Evolutionary conservation across 1,139 yeast species (phyloP).

Genomic region (Pneumocystis jirovecii): DNA sequence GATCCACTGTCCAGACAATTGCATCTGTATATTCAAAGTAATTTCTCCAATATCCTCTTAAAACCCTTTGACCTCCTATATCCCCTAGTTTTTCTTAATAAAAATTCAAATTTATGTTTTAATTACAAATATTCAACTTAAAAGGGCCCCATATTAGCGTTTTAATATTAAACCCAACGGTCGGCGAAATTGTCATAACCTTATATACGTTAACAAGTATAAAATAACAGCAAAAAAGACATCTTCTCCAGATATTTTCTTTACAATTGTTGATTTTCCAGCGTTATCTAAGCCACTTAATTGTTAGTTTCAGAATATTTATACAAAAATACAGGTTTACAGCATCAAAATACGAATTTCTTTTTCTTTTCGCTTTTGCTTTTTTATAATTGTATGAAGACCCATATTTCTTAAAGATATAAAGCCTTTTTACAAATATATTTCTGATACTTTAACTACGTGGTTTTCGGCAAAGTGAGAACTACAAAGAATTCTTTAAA

Average conservation of each 20-base stretch:
- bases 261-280: constrained; percentile 73
- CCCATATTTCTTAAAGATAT: constrained; percentile 43
- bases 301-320: neutral
- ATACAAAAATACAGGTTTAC: constrained; percentile 17
- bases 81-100: constrained; percentile 43
- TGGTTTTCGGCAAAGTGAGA: neutral
- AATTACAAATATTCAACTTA: constrained; percentile 28
- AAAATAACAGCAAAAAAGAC: constrained; percentile 16
- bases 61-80: constrained; percentile 70
- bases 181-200: constrained; percentile 35
- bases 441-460: neutral
- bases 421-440: neutral
- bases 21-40: constrained; percentile 77
- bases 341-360: constrained; percentile 62
- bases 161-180: constrained; percentile 31
- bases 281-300: constrained; percentile 65
- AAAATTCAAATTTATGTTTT: neutral
- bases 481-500: neutral
- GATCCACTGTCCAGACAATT: constrained; percentile 86
- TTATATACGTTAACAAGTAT: neutral
- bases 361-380: constrained; percentile 65
- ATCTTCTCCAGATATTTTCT: constrained; percentile 31
- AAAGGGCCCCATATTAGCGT: constrained; percentile 31
- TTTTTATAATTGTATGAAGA: constrained; percentile 59
- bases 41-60: constrained; percentile 79